Conservation (phyloP, 805 yeast genomes). For the Wickerhamomyces rabaulensis region DNA sequence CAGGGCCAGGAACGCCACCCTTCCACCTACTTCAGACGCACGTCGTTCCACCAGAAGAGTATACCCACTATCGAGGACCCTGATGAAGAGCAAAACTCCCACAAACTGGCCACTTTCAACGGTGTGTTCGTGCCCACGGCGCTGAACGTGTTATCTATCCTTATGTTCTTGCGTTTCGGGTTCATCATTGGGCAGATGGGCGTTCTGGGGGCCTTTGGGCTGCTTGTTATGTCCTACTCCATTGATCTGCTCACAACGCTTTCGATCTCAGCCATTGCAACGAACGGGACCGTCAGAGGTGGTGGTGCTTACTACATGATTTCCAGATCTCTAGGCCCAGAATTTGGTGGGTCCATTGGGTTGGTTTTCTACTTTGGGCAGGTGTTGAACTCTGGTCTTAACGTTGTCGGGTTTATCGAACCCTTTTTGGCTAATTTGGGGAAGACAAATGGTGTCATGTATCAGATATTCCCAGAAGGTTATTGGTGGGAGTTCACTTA, state of each 20-base stretch:
- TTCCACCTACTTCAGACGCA: constrained; percentile 25
- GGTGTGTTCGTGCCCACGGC: constrained; percentile 96
- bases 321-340: constrained; percentile 92
- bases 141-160: constrained; percentile 83
- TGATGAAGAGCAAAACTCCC: constrained; percentile 26
- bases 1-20: constrained; percentile 13
- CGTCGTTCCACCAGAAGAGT: constrained; percentile 3
- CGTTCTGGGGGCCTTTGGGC: constrained; percentile 63
- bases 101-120: constrained; percentile 71
- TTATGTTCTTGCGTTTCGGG: constrained; percentile 94
- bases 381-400: constrained; percentile 83
- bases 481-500: constrained; percentile 65
- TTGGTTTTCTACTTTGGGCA: constrained; percentile 93
- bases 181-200: constrained; percentile 96
- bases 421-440: constrained; percentile 84
- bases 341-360: constrained; percentile 97
- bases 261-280: constrained; percentile 91
- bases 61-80: constrained; percentile 10
- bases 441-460: constrained; percentile 46
- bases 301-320: constrained; percentile 99
- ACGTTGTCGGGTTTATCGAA: constrained; percentile 93
- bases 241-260: constrained; percentile 83
- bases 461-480: constrained; percentile 60
- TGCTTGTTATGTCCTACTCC: constrained; percentile 67
- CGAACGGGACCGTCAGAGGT: constrained; percentile 95